Evolutionary conservation across 768 basidiomycete genomes (phyloP).

Genomic region (Boletus edulis): DNA sequence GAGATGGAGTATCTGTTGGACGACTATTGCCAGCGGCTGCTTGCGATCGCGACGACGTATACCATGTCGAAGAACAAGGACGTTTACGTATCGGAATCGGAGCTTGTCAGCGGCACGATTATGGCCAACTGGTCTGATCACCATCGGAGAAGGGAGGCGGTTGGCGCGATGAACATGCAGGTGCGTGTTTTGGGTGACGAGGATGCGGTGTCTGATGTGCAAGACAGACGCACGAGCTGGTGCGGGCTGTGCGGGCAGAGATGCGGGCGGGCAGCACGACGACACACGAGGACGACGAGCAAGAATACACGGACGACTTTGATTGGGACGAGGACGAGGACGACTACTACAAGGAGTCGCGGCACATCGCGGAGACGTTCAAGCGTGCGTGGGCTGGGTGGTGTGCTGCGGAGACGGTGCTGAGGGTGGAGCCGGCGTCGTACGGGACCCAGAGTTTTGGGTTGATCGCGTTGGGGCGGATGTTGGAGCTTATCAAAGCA

Average conservation of each 20-base stretch:
- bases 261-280: slow-evolving; percentile 18
- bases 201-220: not conserved
- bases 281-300: slow-evolving; percentile 21
- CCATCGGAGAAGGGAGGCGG: slow-evolving; percentile 38
- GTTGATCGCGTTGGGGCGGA: slow-evolving; percentile 40
- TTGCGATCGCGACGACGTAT: slow-evolving; percentile 34
- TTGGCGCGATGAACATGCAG: slow-evolving; percentile 44
- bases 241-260: slow-evolving; percentile 35
- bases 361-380: slow-evolving; percentile 30
- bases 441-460: slow-evolving; percentile 48
- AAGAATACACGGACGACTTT: slow-evolving; percentile 24
- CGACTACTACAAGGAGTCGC: slow-evolving; percentile 28
- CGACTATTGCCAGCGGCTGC: slow-evolving; percentile 34
- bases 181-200: slow-evolving; percentile 20
- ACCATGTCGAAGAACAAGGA: slow-evolving; percentile 38
- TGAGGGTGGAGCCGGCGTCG: slow-evolving; percentile 21
- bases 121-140: slow-evolving; percentile 44
- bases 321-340: slow-evolving; percentile 29
- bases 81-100: slow-evolving; percentile 37
- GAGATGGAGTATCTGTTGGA: slow-evolving; percentile 40
- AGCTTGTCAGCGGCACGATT: slow-evolving; percentile 45
- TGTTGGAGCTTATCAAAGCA: slow-evolving; percentile 40
- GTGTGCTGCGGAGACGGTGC: slow-evolving; percentile 34
- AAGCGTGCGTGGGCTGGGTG: slow-evolving; percentile 45
- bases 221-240: slow-evolving; percentile 38